Percentiles rank a stretch among this genome's conserved stretches.
These are phyloP conservation scores for Backusella sp. DNA, from an alignment of 192 early-diverging fungal species.

Conservation along the genomic window DNA sequence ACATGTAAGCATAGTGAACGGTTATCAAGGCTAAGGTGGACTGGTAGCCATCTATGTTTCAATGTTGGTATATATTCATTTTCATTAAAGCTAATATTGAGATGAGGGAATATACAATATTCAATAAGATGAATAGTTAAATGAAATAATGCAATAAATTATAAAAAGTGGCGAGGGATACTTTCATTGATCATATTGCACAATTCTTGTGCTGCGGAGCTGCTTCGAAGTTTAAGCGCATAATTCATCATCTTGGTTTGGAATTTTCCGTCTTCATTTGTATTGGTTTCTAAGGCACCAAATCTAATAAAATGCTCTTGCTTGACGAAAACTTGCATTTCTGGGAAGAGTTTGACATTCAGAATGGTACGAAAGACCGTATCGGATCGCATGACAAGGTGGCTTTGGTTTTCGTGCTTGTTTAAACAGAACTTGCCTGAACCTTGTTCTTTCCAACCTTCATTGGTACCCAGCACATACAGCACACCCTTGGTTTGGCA, in stretches of 20 bases:
- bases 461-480: constrained; percentile 26
- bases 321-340: constrained; percentile 35
- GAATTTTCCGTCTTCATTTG: not conserved
- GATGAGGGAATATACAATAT: too few relatives aligned
- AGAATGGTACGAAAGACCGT: constrained; percentile 38
- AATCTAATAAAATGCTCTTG: constrained; percentile 42
- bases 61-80: too few relatives aligned
- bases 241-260: not conserved
- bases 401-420: not conserved
- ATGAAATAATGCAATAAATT: too few relatives aligned
- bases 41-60: too few relatives aligned
- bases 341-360: constrained; percentile 33
- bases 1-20: too few relatives aligned
- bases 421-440: constrained; percentile 38
- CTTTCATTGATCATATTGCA: too few relatives aligned
- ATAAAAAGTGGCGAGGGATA: too few relatives aligned
- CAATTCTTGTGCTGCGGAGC: too few relatives aligned
- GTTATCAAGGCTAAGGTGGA: too few relatives aligned
- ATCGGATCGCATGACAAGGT: constrained; percentile 43
- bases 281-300: constrained; percentile 28
- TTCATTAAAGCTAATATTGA: too few relatives aligned
- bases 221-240: too few relatives aligned
- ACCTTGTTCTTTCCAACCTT: constrained; percentile 41
- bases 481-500: constrained; percentile 37
- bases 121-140: too few relatives aligned